Evolutionary conservation across 2,329 filamentous ascomycete genomes (phyloP).

Genomic region (Chrysoporthe austroafricana): DNA sequence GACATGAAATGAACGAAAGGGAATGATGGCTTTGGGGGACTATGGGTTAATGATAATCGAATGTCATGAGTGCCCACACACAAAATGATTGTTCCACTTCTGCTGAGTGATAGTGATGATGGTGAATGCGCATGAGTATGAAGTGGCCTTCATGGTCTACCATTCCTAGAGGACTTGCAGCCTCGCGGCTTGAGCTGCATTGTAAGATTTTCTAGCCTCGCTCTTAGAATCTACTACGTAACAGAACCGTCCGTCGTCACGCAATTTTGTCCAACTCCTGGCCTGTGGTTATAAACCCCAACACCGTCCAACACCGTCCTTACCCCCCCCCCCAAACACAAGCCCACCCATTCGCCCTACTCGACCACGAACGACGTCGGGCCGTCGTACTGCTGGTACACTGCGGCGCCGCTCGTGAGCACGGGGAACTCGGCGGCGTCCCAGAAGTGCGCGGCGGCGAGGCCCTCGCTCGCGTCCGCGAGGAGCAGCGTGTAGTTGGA

Average conservation of each 20-base stretch:
- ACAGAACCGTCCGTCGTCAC: too few relatives aligned
- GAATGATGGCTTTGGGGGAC: neutral
- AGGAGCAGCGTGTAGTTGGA: constrained; percentile 19
- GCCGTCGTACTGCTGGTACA: constrained; percentile 13
- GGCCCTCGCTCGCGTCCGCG: neutral
- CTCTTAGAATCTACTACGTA: too few relatives aligned
- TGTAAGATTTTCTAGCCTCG: too few relatives aligned
- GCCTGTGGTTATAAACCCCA: too few relatives aligned
- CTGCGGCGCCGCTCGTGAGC: neutral
- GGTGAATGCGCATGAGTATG: neutral
- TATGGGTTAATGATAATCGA: neutral
- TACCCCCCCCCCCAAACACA: too few relatives aligned
- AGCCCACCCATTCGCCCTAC: neutral
- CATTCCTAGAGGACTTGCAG: too few relatives aligned
- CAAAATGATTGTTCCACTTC: neutral
- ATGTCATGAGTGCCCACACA: constrained; percentile 28
- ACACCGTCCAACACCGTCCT: too few relatives aligned
- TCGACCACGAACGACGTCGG: constrained; percentile 3
- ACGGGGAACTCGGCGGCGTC: constrained; percentile 4
- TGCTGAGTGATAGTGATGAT: neutral
- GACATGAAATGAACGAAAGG: neutral
- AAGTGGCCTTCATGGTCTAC: too few relatives aligned
- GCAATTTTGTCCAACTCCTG: neutral
- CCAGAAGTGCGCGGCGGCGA: constrained; percentile 10
- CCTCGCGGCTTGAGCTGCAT: too few relatives aligned